phyloP scores from a whole-genome alignment of 2,329 filamentous ascomycete genomes.

The Fusarium piperis region DNA sequence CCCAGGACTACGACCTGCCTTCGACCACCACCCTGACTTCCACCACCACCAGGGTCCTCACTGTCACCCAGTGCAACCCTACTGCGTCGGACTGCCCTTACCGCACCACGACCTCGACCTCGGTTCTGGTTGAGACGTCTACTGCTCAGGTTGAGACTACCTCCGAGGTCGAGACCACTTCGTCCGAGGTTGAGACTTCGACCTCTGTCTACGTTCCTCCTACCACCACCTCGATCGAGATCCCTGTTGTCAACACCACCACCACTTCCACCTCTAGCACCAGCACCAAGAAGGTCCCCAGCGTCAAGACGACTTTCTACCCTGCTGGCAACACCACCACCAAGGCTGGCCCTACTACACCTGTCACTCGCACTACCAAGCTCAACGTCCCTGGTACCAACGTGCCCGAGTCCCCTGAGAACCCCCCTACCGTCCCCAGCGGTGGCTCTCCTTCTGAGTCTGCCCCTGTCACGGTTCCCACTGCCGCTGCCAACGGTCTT shows the following conservation, averaged over 20 bases:
- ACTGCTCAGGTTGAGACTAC: slow-evolving; percentile 30
- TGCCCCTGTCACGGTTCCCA: slow-evolving; percentile 33
- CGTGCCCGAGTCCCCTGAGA: slow-evolving; percentile 15
- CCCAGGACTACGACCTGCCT: slow-evolving; percentile 32
- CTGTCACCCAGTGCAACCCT: slow-evolving; percentile 60
- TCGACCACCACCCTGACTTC: slow-evolving; percentile 54
- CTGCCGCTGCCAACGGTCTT: slow-evolving; percentile 48
- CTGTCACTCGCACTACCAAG: slow-evolving; percentile 29
- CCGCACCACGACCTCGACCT: slow-evolving; percentile 41
- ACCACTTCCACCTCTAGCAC: slow-evolving; percentile 43
- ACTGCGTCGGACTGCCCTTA: slow-evolving; percentile 56
- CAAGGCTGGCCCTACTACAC: slow-evolving; percentile 37
- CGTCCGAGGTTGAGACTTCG: slow-evolving; percentile 14
- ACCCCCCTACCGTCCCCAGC: slow-evolving; percentile 5
- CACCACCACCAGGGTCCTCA: slow-evolving; percentile 56
- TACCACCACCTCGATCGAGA: slow-evolving; percentile 25
- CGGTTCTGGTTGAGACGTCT: slow-evolving; percentile 39
- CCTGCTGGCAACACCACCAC: slow-evolving; percentile 41
- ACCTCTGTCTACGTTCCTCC: slow-evolving; percentile 50
- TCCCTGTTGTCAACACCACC: slow-evolving; percentile 40
- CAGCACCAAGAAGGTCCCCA: slow-evolving; percentile 32
- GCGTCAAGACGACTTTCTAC: slow-evolving; percentile 38
- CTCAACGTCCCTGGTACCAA: slow-evolving; percentile 30
- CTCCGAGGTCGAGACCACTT: slow-evolving; percentile 22
- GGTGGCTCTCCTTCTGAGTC: slow-evolving; percentile 24